Percentiles rank a stretch among this genome's conserved stretches.
Conservation (phyloP, 306 rosid genomes). For the Psophocarpus tetragonolobus region DNA sequence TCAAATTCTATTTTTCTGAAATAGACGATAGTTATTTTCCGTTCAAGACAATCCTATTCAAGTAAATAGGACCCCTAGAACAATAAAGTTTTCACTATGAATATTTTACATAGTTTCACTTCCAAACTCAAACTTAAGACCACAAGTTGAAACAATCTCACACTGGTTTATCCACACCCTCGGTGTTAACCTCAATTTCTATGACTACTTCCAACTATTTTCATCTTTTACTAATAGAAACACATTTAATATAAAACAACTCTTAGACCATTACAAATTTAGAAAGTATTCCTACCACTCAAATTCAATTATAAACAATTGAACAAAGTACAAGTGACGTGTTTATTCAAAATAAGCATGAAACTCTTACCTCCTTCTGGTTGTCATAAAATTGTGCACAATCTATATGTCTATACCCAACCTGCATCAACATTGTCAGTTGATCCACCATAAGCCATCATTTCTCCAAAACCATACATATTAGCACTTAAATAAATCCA, state of each 20-base stretch:
- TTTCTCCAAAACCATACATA: not conserved
- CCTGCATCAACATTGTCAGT: constrained; percentile 35
- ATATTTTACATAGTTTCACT: no score
- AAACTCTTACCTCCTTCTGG: constrained; percentile 48
- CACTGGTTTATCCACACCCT: no score
- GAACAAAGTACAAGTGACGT: not conserved
- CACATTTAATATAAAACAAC: not conserved
- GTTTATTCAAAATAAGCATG: not conserved
- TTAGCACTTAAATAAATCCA: not conserved
- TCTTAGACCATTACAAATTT: not conserved
- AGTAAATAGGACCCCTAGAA: no score
- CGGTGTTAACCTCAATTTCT: no score
- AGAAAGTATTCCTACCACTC: not conserved
- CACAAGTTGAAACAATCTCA: no score
- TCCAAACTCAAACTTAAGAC: no score
- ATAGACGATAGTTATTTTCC: no score
- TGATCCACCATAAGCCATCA: not conserved
- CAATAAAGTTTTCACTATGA: no score
- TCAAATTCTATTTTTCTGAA: not conserved
- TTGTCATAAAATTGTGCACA: constrained; percentile 53
- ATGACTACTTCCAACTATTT: not conserved
- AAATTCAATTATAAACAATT: not conserved
- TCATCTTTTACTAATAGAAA: not conserved
- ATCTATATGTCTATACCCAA: constrained; percentile 59
- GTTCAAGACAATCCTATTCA: no score